These are phyloP conservation scores for Amylocarpus encephaloides DNA, from an alignment of 2,329 filamentous ascomycete genomes.

Conservation along the genomic window DNA sequence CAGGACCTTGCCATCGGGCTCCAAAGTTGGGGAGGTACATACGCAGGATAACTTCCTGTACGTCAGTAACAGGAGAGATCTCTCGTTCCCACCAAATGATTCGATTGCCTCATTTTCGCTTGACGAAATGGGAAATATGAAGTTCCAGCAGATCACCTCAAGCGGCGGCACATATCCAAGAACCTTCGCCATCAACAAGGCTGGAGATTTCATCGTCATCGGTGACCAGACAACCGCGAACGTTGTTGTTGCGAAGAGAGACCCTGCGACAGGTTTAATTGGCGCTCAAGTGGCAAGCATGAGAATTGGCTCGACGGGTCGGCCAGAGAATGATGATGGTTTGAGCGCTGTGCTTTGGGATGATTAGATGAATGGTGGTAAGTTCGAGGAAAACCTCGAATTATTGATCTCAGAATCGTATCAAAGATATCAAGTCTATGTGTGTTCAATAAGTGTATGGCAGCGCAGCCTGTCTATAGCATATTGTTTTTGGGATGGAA, in stretches of 20 bases:
- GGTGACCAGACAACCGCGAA: conserved; percentile 37
- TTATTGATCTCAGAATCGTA: too few species aligned
- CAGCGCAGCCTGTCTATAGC: too few species aligned
- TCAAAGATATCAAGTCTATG: too few species aligned
- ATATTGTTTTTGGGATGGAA: too few species aligned
- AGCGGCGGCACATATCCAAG: conserved; percentile 40
- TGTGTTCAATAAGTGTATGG: background rate
- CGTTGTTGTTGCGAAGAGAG: conserved; percentile 37
- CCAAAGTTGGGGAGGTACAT: conserved; percentile 50
- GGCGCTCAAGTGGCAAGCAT: conserved; percentile 36
- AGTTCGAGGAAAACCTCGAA: background rate
- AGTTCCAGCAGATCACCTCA: conserved; percentile 36
- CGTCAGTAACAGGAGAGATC: conserved; percentile 56
- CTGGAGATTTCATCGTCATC: conserved; percentile 39
- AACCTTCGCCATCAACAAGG: conserved; percentile 39
- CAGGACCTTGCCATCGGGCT: conserved; percentile 37
- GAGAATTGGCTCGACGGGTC: conserved; percentile 36
- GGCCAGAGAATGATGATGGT: conserved; percentile 40
- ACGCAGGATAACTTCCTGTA: conserved; percentile 50
- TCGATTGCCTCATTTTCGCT: conserved; percentile 37
- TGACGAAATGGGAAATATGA: conserved; percentile 33
- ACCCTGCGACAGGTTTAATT: conserved; percentile 36
- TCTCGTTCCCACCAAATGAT: conserved; percentile 47
- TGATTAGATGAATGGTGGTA: conserved; percentile 31
- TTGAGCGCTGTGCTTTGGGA: conserved; percentile 44